Evolutionary conservation across 2,329 filamentous ascomycete species (phyloP).

Genomic region (Trichoderma citrinoviride): DNA sequence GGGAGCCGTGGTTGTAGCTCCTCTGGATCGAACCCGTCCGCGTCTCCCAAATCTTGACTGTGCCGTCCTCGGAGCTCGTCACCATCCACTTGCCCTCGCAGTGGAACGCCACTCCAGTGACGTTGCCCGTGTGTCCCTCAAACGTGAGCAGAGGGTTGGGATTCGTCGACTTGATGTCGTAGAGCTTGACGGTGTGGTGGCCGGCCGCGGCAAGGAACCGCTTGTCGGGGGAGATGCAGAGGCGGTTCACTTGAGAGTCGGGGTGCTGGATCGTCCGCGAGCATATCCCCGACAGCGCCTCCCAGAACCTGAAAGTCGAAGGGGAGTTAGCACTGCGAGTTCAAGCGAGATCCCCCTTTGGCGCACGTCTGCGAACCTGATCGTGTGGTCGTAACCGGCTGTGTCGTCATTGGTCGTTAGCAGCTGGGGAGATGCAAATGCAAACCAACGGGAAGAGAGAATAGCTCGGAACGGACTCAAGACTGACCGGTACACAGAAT

Average conservation of each 20-base stretch:
- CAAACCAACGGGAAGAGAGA: too few species aligned
- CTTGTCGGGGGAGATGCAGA: constrained; percentile 98
- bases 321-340: constrained; percentile 22
- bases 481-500: constrained; percentile 61
- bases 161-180: constrained; percentile 98
- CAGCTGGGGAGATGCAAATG: not conserved
- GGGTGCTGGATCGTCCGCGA: constrained; percentile 97
- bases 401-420: not conserved
- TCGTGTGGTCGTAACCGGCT: constrained; percentile 64
- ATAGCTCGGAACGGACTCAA: not conserved
- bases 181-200: constrained; percentile 88
- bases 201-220: constrained; percentile 83
- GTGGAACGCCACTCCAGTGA: constrained; percentile 96
- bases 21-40: constrained; percentile 81
- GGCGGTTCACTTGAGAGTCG: constrained; percentile 95
- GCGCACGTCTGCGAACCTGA: constrained; percentile 44
- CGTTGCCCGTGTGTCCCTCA: constrained; percentile 92
- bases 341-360: not conserved
- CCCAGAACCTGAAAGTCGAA: constrained; percentile 78
- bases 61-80: constrained; percentile 93
- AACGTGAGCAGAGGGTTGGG: constrained; percentile 90
- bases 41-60: constrained; percentile 97
- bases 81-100: constrained; percentile 99
- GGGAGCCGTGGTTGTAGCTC: constrained; percentile 84
- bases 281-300: constrained; percentile 95